Evolutionary conservation across 768 basidiomycete species (phyloP), one percentile per base, ranked within the genome.

Genomic region (Tulasnella sp.): DNA sequence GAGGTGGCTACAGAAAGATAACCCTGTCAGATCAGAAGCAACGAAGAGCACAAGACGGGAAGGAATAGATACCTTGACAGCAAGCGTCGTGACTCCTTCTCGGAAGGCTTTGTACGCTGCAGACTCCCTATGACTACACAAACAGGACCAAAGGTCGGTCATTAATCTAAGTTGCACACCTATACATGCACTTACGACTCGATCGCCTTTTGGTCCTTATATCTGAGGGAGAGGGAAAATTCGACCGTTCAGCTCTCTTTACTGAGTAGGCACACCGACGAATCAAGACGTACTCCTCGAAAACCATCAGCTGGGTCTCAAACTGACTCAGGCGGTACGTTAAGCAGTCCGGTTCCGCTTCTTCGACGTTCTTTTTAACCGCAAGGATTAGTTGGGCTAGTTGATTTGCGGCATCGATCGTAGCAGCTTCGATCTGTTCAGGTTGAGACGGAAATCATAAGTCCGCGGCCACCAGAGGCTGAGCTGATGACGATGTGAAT

Each of bases 361-460:
- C 54, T 58, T 74, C 73, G 5, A 52, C 52, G 37, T 74, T 52
- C 73, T 64, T 74, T 19, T 74, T 74, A 2, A 74, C 36, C 1
- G 25, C 54, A 15, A 74, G 5, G 12, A 74, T 6, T 0, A 74
- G 31, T 22, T 58, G 14, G 29, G 45, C 45, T 1, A 74, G 40
- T 31, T 52, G 25, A 58, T 74, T 39, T 7, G 73, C 73, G 1
- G 45, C 73, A 31, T 74, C 73, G 9, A 52, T 29, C 29, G 73
- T 31, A 25, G n/a, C 52, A 22, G 73, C 73, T 64, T 74, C 73
- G 31, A 74, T 52, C 73, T 74, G 15, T n/a, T 54, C 29, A 38
- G 11, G 19, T 15, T 25, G 0, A 11, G n/a, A 52, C 4, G 7
- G 29, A 15, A 25, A 29, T 34, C 22, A 31, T 64, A 12, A 64